Percentiles rank a stretch among this genome's conserved stretches.
phyloP scores from a whole-genome alignment of 2,329 filamentous ascomycete species.

The Cercospora berteroae region DNA sequence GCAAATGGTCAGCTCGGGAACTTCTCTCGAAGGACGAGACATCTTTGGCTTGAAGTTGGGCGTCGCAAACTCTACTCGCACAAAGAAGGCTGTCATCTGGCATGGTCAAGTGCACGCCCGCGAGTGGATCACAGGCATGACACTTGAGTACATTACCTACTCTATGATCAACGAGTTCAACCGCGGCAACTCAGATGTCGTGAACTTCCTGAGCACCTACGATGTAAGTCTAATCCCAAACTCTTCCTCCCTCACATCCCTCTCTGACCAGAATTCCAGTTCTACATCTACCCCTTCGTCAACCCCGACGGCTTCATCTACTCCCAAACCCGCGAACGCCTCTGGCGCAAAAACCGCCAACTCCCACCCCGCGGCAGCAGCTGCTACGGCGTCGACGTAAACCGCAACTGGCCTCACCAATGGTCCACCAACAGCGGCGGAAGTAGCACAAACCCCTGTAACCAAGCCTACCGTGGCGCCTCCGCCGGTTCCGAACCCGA shows the following conservation, averaged over 20 bases:
- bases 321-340: conserved; percentile 54
- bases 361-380: conserved; percentile 37
- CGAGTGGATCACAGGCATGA: conserved; percentile 59
- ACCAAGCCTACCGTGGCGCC: conserved; percentile 46
- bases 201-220: conserved; percentile 56
- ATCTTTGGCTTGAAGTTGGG: conserved; percentile 55
- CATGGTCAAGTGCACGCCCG: conserved; percentile 60
- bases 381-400: conserved; percentile 54
- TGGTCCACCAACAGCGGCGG: conserved; percentile 50
- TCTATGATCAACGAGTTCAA: conserved; percentile 51
- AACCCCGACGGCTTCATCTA: conserved; percentile 64
- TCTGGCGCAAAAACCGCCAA: conserved; percentile 63
- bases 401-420: conserved; percentile 56
- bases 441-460: conserved; percentile 51
- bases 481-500: conserved; percentile 50
- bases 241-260: too few species aligned
- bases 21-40: conserved; percentile 47
- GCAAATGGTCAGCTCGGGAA: conserved; percentile 52
- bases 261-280: conserved; percentile 29
- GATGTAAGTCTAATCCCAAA: conserved; percentile 41
- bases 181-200: conserved; percentile 39
- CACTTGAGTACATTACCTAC: conserved; percentile 53
- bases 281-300: conserved; percentile 63
- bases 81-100: conserved; percentile 55
- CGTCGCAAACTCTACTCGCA: conserved; percentile 44